Conservation (phyloP, 441 rosid species). For the Populus hybrid region DNA sequence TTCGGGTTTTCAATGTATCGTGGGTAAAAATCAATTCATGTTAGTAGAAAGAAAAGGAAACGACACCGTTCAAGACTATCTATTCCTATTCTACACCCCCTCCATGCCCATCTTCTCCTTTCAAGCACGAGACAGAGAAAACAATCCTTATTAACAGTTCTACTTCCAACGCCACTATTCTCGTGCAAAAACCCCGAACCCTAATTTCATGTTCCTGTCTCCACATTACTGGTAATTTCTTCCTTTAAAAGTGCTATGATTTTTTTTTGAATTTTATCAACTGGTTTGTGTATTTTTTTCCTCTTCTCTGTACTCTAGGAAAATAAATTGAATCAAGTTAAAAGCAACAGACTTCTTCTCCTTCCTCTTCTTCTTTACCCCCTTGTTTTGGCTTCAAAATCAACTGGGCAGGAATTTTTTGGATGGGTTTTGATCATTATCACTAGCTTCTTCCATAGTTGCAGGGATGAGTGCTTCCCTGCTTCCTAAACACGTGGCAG, state of each 20-base stretch:
- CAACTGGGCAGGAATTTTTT: slow-evolving; percentile 1
- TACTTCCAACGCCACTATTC: background rate
- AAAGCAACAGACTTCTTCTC: background rate
- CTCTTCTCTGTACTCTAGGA: background rate
- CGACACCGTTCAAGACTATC: background rate
- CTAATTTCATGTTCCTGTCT: background rate
- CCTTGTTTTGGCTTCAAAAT: background rate
- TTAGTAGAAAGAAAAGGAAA: background rate
- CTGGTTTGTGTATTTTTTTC: background rate
- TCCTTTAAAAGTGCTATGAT: background rate
- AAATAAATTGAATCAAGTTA: background rate
- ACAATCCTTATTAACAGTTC: background rate
- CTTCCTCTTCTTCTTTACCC: too few species aligned
- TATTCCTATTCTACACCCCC: background rate
- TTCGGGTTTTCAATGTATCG: too few species aligned
- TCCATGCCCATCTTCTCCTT: background rate
- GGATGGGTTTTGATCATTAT: slow-evolving; percentile 13
- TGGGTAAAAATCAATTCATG: too few species aligned
- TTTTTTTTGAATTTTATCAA: background rate
- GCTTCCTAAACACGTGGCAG: slow-evolving; percentile 80
- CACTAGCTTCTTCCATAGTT: slow-evolving; percentile 9
- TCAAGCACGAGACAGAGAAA: background rate
- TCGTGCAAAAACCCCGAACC: background rate
- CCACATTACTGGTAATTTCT: background rate
- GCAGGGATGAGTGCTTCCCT: slow-evolving; percentile 53